Conservation (phyloP, 148 eudicot species). For the Nyssa sinensis region DNA sequence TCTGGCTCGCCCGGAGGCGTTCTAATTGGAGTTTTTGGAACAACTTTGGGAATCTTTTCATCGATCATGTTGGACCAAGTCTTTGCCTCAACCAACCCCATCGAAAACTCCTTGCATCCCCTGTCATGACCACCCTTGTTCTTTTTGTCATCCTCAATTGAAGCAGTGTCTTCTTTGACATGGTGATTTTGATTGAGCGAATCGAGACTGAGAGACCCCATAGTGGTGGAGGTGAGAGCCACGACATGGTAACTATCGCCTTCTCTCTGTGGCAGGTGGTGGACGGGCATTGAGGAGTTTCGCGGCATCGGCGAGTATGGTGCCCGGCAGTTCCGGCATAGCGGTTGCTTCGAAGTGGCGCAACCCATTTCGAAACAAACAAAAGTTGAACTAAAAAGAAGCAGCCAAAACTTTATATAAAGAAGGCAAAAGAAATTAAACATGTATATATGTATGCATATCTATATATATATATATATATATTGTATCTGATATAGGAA, state of each 20-base stretch:
- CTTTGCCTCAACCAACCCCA: constrained; percentile 73
- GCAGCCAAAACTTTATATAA: neutral
- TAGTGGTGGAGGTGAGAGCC: constrained; percentile 66
- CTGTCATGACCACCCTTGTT: neutral
- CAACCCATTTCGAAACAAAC: constrained; percentile 57
- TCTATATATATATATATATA: no score
- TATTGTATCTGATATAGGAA: neutral
- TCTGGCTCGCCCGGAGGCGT: constrained; percentile 92
- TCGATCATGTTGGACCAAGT: constrained; percentile 89
- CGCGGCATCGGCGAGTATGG: constrained; percentile 49
- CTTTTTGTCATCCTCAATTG: neutral
- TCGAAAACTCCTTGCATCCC: constrained; percentile 41
- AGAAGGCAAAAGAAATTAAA: neutral
- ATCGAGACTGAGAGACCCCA: constrained; percentile 61
- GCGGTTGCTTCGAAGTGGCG: constrained; percentile 54
- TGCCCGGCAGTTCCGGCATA: constrained; percentile 52
- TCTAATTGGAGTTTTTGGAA: constrained; percentile 57
- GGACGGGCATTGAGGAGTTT: constrained; percentile 63
- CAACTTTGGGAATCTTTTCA: constrained; percentile 50
- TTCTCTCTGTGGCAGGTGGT: constrained; percentile 44
- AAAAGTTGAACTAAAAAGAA: neutral
- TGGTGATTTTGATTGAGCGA: constrained; percentile 12
- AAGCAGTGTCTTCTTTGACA: neutral
- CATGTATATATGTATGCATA: neutral
- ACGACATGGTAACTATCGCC: constrained; percentile 66